A percentile compares a stretch with the other conserved stretches of the same genome.
phyloP scores from a whole-genome alignment of 2,329 filamentous ascomycete genomes.

The Talaromyces sp. region DNA sequence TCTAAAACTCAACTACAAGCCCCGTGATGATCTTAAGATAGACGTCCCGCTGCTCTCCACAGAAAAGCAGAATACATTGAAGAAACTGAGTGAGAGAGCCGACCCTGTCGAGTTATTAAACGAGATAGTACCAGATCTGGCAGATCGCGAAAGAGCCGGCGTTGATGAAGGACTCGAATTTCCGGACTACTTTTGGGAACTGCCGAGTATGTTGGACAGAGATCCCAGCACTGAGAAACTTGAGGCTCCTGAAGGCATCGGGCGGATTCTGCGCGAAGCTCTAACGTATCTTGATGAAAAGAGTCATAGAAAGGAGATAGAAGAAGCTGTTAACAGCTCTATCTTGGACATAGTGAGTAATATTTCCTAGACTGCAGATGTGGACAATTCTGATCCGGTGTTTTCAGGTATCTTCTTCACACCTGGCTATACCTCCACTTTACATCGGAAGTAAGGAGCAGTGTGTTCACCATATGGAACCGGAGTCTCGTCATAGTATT shows the following conservation, averaged over 20 bases:
- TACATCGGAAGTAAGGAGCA: conserved; percentile 9
- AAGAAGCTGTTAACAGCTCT: conserved; percentile 22
- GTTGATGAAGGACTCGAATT: conserved; percentile 45
- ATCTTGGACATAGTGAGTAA: conserved; percentile 26
- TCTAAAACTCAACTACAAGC: conserved; percentile 19
- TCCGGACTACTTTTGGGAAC: conserved; percentile 33
- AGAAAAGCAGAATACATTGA: background rate
- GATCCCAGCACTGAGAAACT: conserved; percentile 26
- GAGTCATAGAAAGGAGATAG: conserved; percentile 22
- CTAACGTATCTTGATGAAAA: conserved; percentile 26
- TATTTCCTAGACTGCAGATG: background rate
- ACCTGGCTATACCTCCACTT: background rate
- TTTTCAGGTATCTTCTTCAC: background rate
- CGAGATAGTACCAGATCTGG: conserved; percentile 22
- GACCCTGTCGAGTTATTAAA: background rate
- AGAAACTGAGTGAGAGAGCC: background rate
- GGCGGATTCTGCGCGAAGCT: conserved; percentile 28
- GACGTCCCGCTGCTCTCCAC: background rate
- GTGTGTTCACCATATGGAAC: background rate
- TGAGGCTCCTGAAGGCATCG: conserved; percentile 24
- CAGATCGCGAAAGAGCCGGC: conserved; percentile 31
- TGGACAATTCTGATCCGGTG: background rate
- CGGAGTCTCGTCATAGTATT: background rate
- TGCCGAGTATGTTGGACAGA: conserved; percentile 25
- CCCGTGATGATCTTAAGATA: background rate